Conservation (phyloP, 371 early-diverging fungal genomes). For the Rhizopus microsporus region DNA sequence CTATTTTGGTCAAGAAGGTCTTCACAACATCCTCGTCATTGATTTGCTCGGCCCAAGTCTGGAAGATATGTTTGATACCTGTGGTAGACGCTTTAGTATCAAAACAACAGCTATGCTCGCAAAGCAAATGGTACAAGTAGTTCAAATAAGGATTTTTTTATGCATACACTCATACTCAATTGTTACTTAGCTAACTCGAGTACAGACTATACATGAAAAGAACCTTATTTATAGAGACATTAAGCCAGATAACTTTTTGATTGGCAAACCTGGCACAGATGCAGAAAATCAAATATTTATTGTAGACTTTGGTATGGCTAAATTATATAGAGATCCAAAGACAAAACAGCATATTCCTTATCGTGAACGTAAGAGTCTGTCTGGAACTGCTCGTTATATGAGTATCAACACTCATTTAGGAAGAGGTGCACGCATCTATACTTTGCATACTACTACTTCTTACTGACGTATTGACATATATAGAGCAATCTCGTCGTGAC, state of each 20-base stretch:
- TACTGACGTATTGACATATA: slow-evolving; percentile 23
- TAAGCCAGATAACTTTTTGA: slow-evolving; percentile 98
- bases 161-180: neutral
- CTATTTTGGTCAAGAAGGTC: slow-evolving; percentile 92
- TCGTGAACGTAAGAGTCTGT: slow-evolving; percentile 77
- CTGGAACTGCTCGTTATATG: slow-evolving; percentile 92
- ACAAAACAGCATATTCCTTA: slow-evolving; percentile 85
- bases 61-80: slow-evolving; percentile 93
- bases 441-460: neutral
- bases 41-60: slow-evolving; percentile 93
- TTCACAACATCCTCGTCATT: slow-evolving; percentile 89
- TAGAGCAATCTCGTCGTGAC: slow-evolving; percentile 84
- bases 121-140: slow-evolving; percentile 76
- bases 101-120: slow-evolving; percentile 94
- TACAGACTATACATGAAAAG: slow-evolving; percentile 92
- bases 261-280: slow-evolving; percentile 66
- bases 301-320: slow-evolving; percentile 92
- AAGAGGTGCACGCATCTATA: slow-evolving; percentile 20
- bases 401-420: slow-evolving; percentile 89
- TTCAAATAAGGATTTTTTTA: neutral
- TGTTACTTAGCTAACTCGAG: slow-evolving; percentile 68
- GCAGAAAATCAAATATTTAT: slow-evolving; percentile 57
- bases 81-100: slow-evolving; percentile 82
- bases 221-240: slow-evolving; percentile 97
- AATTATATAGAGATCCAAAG: slow-evolving; percentile 80